phyloP scores from a whole-genome alignment of 164 flowering plant species.

The Cinnamomum micranthum region DNA sequence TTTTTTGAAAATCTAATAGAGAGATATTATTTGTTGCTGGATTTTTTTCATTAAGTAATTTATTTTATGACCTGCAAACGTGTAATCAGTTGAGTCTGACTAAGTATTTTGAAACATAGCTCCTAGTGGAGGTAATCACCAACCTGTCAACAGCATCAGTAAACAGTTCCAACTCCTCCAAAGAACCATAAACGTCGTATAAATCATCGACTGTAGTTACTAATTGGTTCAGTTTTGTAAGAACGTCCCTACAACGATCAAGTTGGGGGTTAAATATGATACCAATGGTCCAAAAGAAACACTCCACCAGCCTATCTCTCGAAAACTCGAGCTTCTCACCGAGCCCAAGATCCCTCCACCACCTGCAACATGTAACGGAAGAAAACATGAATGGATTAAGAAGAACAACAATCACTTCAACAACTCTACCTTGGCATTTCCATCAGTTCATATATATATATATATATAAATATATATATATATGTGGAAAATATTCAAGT shows the following conservation, averaged over 20 bases:
- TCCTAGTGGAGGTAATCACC: not conserved
- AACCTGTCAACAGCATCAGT: conserved; percentile 36
- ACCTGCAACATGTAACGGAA: not conserved
- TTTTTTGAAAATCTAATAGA: no score
- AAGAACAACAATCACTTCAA: no score
- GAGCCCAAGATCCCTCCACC: not conserved
- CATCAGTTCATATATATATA: no score
- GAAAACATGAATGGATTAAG: no score
- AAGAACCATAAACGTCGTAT: conserved; percentile 38
- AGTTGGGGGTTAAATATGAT: conserved; percentile 24
- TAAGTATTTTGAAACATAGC: no score
- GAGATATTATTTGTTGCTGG: not conserved
- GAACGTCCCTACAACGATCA: conserved; percentile 20
- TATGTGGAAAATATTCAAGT: no score
- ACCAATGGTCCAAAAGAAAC: conserved; percentile 37
- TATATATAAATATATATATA: no score
- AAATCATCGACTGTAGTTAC: conserved; percentile 36
- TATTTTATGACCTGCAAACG: not conserved
- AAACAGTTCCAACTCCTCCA: conserved; percentile 37
- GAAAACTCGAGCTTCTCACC: not conserved
- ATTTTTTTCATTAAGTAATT: not conserved
- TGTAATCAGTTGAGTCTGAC: no score
- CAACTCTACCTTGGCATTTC: no score
- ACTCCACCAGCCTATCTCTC: conserved; percentile 41
- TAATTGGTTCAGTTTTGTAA: conserved; percentile 31